Conservation (phyloP, 306 rosid genomes). For the Cotoneaster glaucophyllus region DNA sequence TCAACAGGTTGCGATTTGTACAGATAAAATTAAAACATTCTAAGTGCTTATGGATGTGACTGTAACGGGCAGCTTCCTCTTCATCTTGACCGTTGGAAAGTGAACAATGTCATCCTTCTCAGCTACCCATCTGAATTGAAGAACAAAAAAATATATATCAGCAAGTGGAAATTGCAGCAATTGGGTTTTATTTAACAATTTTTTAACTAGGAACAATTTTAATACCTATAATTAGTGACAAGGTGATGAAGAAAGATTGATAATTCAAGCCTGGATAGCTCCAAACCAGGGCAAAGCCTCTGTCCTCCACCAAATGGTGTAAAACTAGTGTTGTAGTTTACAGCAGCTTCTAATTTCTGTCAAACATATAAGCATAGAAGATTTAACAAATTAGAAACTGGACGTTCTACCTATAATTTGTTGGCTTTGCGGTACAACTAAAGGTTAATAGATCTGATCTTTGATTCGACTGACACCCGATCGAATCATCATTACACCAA, state of each 20-base stretch:
- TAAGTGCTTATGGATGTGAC: constrained; percentile 30
- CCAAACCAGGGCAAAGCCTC: constrained; percentile 90
- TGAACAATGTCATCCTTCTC: constrained; percentile 54
- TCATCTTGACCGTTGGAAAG: constrained; percentile 86
- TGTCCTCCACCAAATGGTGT: constrained; percentile 94
- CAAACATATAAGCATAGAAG: neutral
- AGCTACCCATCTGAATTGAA: constrained; percentile 54
- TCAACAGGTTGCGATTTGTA: neutral
- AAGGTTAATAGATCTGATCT: too few relatives aligned
- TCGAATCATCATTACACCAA: neutral
- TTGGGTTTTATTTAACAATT: neutral
- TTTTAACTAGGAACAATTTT: neutral
- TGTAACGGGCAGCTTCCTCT: constrained; percentile 56
- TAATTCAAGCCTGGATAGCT: constrained; percentile 55
- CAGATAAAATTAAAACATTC: neutral
- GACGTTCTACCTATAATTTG: too few relatives aligned
- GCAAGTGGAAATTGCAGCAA: neutral
- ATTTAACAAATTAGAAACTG: neutral
- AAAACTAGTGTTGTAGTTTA: constrained; percentile 32
- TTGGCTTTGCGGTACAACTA: neutral
- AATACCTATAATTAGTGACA: constrained; percentile 28
- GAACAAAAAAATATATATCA: neutral
- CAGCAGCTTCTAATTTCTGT: constrained; percentile 28
- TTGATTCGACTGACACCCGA: neutral
- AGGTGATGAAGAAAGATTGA: constrained; percentile 36